Evolutionary conservation across 192 early-diverging fungal genomes (phyloP).

Genomic region (Coemansia sp.): DNA sequence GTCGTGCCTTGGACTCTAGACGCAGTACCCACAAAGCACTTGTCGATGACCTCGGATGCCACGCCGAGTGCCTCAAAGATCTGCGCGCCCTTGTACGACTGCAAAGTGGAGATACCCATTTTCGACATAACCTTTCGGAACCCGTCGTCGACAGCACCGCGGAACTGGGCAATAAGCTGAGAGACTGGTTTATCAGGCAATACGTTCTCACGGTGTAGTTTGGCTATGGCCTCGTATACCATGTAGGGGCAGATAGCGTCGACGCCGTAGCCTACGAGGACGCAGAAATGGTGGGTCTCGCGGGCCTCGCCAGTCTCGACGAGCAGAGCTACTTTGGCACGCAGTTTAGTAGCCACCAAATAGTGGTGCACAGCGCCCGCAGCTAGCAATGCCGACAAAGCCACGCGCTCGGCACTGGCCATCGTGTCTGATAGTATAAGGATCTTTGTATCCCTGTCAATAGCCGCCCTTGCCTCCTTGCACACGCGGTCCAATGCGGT

Average conservation of each 20-base stretch:
- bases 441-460: conserved; percentile 75
- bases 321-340: conserved; percentile 84
- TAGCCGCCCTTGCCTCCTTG: conserved; percentile 78
- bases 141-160: conserved; percentile 89
- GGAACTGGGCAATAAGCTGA: conserved; percentile 80
- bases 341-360: conserved; percentile 84
- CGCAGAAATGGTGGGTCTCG: conserved; percentile 95
- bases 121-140: conserved; percentile 99
- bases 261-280: conserved; percentile 92
- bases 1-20: conserved; percentile 92
- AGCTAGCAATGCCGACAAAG: conserved; percentile 85
- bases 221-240: conserved; percentile 85
- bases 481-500: conserved; percentile 86
- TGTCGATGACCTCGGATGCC: conserved; percentile 80
- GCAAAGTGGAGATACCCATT: conserved; percentile 98
- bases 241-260: conserved; percentile 96
- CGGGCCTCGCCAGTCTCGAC: conserved; percentile 93
- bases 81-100: conserved; percentile 98
- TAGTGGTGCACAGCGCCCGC: conserved; percentile 94
- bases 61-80: conserved; percentile 97
- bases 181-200: conserved; percentile 58
- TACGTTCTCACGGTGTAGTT: conserved; percentile 85
- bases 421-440: conserved; percentile 82
- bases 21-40: conserved; percentile 95
- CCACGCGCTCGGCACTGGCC: conserved; percentile 66